Conservation (phyloP, 2,329 filamentous ascomycete genomes). For the Nannizziopsis barbatae region DNA sequence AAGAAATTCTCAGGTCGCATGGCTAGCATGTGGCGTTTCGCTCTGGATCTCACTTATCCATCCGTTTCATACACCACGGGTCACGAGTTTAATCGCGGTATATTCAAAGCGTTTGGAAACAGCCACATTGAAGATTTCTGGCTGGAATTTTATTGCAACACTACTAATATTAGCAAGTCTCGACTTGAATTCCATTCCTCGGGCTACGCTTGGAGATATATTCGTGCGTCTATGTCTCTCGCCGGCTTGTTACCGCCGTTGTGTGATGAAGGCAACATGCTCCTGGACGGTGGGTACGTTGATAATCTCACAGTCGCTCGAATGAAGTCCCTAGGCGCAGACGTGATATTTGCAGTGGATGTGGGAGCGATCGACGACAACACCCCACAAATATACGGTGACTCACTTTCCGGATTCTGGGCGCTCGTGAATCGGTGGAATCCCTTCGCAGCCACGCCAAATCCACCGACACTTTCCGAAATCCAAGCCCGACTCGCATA, state of each 20-base stretch:
- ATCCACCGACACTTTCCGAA: constrained; percentile 87
- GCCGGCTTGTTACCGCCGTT: constrained; percentile 85
- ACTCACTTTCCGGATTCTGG: constrained; percentile 92
- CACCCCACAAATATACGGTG: constrained; percentile 82
- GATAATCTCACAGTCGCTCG: constrained; percentile 95
- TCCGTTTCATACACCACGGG: constrained; percentile 95
- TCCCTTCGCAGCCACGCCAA: constrained; percentile 75
- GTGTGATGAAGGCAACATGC: constrained; percentile 93
- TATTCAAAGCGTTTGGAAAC: constrained; percentile 96
- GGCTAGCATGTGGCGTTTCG: constrained; percentile 98
- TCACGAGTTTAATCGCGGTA: constrained; percentile 96
- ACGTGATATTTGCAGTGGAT: constrained; percentile 91
- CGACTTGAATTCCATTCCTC: constrained; percentile 86
- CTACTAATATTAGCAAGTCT: constrained; percentile 94
- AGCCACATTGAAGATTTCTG: constrained; percentile 98
- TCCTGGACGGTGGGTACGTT: constrained; percentile 90
- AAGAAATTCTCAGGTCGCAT: constrained; percentile 99
- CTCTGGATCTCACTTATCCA: constrained; percentile 88
- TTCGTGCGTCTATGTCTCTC: constrained; percentile 91
- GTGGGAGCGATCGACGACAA: constrained; percentile 88
- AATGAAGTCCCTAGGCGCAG: constrained; percentile 88
- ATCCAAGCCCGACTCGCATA: constrained; percentile 93
- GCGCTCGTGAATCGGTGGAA: constrained; percentile 94
- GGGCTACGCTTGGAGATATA: constrained; percentile 95
- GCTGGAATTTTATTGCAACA: constrained; percentile 98